These are phyloP conservation scores for Pythium sukuiense DNA, from an alignment of 352 stramenopile species.

Conservation along the genomic window DNA sequence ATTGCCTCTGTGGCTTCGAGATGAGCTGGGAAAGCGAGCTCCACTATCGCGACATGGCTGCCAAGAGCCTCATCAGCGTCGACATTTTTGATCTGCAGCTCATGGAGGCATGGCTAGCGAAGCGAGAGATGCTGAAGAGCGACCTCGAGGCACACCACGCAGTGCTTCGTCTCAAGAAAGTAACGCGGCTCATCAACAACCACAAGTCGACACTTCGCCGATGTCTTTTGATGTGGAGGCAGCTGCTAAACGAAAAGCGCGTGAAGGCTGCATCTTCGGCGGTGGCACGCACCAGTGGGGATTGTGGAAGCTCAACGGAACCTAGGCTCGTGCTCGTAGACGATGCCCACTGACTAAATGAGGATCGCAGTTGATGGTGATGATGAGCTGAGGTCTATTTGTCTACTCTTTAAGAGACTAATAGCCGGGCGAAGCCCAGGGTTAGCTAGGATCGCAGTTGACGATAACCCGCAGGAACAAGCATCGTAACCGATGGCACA, in stretches of 20 bases:
- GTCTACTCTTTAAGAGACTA: too few species aligned
- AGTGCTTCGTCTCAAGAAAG: background rate
- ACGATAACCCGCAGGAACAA: too few species aligned
- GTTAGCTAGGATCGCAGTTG: too few species aligned
- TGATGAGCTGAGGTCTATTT: too few species aligned
- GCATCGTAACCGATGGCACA: too few species aligned
- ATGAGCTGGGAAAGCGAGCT: constrained; percentile 9
- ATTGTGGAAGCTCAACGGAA: too few species aligned
- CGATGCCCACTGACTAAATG: too few species aligned
- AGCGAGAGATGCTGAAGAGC: background rate
- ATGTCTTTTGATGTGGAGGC: background rate
- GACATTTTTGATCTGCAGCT: constrained; percentile 3
- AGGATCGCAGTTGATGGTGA: too few species aligned
- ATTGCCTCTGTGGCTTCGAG: constrained; percentile 25
- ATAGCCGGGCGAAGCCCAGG: too few species aligned
- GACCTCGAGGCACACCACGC: background rate
- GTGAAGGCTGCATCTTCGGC: background rate
- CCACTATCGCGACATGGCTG: background rate
- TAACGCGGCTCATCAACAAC: background rate
- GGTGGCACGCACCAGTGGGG: too few species aligned
- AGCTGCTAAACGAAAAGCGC: too few species aligned
- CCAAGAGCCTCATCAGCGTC: background rate
- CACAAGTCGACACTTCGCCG: background rate
- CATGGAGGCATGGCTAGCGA: background rate
- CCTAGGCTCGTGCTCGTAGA: too few species aligned